Conservation (phyloP, 129 eudicot species). For the Kitagawia praeruptora region DNA sequence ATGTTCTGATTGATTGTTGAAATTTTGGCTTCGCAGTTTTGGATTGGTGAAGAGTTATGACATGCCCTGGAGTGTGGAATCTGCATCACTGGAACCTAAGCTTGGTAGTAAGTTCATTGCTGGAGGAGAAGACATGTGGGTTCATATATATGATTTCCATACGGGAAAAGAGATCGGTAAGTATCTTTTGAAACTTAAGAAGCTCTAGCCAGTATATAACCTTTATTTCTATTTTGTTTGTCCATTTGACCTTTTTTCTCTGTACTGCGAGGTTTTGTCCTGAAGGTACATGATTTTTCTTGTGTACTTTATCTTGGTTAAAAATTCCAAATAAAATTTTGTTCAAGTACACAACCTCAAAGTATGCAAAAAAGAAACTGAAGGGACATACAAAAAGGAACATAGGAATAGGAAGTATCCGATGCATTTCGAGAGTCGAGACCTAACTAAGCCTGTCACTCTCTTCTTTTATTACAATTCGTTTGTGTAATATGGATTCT, state of each 20-base stretch:
- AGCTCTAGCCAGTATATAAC: background rate
- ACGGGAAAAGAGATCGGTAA: slow-evolving; percentile 79
- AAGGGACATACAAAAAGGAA: background rate
- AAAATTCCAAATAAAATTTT: background rate
- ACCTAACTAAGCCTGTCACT: background rate
- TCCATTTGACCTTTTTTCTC: background rate
- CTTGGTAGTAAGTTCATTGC: slow-evolving; percentile 64
- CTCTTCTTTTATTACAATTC: background rate
- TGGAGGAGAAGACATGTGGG: slow-evolving; percentile 92
- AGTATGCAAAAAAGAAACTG: background rate
- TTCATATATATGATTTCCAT: slow-evolving; percentile 61
- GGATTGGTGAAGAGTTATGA: slow-evolving; percentile 81
- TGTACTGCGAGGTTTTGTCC: no score
- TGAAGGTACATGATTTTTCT: background rate
- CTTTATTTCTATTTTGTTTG: background rate
- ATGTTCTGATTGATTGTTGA: background rate
- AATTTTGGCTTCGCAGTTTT: slow-evolving; percentile 27
- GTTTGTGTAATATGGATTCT: background rate
- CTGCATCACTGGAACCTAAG: slow-evolving; percentile 73
- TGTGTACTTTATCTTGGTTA: background rate
- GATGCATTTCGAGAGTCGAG: background rate
- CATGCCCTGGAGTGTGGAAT: slow-evolving; percentile 68
- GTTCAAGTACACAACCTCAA: background rate
- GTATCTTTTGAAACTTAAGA: slow-evolving; percentile 3
- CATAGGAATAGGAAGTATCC: background rate